Evolutionary conservation across 345 rosid genomes (phyloP), one percentile per base, ranked within the genome.

Genomic region (Gossypioides kirkii): DNA sequence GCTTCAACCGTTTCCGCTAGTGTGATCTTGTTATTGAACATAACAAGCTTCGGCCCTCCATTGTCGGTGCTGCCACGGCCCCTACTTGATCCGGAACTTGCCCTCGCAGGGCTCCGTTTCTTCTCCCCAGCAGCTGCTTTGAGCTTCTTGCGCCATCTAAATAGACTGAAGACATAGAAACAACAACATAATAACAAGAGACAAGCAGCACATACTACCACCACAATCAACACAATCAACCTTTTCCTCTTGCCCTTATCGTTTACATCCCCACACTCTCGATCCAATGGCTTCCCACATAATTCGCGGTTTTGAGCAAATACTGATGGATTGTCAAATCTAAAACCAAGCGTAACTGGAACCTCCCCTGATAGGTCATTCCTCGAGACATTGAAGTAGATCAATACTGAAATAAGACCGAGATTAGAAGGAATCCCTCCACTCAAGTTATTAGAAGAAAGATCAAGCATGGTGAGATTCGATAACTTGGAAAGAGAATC

Each of bases 11-110:
- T 92, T 68, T 95, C 99, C 9, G 94, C 94, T 0, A 89, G 71
- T 28, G 97, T 91, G 77, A 92, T 89, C 82, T 88, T 95, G 89
- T 89, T 88, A 69, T 89, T 95, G 76, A 95, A 95, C 99, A 95
- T 90, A 10, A 92, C 91, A 16, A 95, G 90, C 80, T 90, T 95
- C 11, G 94, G 99, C 32, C 82, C 97, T 71, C 97, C 98, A 73
- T 82, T 89, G 54, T 91, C 99, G 0, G 89, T 78, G 81, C 99
- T 95, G 47, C 92, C 85, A 6, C 97, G 90, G 5, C 95, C 93
- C 26, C 91, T 88, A 62, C 93, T 91, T 0, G 89, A 76, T 61
- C 93, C 89, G 1, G 90, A 91, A 65, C 97, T 94, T 8, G 90
- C 92, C 78, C 97, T 85, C 10, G 84, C 93, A 0, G 97, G 98